Percentiles rank a stretch among this genome's conserved stretches.
Conservation (phyloP, 2,329 filamentous ascomycete species). For the Ophiostoma australiae region DNA sequence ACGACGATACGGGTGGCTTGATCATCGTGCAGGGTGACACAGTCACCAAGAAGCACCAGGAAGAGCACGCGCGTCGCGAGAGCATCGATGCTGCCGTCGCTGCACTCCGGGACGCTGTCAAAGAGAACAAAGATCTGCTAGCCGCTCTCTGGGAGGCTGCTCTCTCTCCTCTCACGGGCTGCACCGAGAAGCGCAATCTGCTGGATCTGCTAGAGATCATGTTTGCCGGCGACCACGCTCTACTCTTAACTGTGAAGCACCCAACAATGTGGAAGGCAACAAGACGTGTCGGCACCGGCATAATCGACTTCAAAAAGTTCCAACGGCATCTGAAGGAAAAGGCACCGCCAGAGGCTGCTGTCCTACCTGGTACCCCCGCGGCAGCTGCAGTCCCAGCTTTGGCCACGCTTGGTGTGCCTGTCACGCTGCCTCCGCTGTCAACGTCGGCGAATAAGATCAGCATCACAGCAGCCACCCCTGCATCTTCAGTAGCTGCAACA, state of each 20-base stretch:
- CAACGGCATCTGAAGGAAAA: conserved; percentile 23
- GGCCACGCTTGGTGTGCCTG: not conserved
- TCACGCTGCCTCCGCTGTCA: conserved; percentile 14
- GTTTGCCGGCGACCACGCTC: conserved; percentile 45
- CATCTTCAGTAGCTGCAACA: not conserved
- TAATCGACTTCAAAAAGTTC: conserved; percentile 27
- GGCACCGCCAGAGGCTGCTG: not conserved
- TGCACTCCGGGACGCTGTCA: conserved; percentile 47
- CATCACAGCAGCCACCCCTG: not conserved
- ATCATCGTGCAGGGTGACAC: conserved; percentile 45
- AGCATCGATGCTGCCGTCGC: conserved; percentile 45
- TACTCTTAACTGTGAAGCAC: conserved; percentile 44
- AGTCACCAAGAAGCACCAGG: conserved; percentile 42
- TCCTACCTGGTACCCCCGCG: not conserved
- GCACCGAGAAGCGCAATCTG: conserved; percentile 47
- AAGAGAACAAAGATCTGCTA: conserved; percentile 42
- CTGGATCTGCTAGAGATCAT: conserved; percentile 49
- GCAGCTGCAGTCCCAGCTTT: not conserved
- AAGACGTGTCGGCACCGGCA: conserved; percentile 26
- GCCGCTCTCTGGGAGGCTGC: conserved; percentile 47
- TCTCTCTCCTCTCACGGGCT: conserved; percentile 43
- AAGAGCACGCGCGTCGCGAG: conserved; percentile 45
- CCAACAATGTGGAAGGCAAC: conserved; percentile 43
- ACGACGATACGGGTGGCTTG: conserved; percentile 39
- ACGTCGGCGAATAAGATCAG: not conserved